Evolutionary conservation across 75 land plant species (phyloP).

Genomic region (Picea glauca): DNA sequence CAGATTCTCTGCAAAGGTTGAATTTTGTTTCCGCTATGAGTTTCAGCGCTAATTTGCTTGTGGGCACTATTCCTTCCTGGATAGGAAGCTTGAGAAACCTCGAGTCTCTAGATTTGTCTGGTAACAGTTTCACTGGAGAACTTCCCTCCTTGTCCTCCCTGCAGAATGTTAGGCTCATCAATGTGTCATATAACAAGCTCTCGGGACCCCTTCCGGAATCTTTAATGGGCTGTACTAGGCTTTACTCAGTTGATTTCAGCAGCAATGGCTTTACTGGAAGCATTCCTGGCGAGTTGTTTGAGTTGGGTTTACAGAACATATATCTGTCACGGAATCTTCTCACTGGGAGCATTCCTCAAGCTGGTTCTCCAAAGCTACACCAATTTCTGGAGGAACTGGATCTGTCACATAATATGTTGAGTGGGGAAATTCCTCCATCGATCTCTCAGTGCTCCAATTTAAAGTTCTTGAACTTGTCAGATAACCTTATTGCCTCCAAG

Average conservation of each 20-base stretch:
- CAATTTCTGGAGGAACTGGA: conserved; percentile 43
- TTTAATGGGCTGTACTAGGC: conserved; percentile 22
- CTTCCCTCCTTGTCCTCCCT: conserved; percentile 67
- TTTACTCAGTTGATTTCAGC: conserved; percentile 47
- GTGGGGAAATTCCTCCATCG: conserved; percentile 45
- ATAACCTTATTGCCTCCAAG: conserved; percentile 40
- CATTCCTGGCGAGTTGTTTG: conserved; percentile 58
- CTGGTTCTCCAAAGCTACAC: conserved; percentile 11
- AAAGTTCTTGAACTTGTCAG: conserved; percentile 46
- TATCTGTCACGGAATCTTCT: conserved; percentile 38
- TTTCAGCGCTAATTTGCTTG: conserved; percentile 40
- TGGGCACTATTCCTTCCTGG: conserved; percentile 63
- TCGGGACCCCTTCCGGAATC: conserved; percentile 55
- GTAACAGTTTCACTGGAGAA: conserved; percentile 52
- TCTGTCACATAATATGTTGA: conserved; percentile 52
- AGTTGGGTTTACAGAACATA: conserved; percentile 34
- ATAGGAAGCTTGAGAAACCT: conserved; percentile 51
- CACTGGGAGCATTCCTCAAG: conserved; percentile 26
- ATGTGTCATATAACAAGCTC: conserved; percentile 51
- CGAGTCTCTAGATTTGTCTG: conserved; percentile 65
- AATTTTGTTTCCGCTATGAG: conserved; percentile 34
- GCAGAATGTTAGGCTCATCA: conserved; percentile 40
- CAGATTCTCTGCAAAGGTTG: conserved; percentile 42
- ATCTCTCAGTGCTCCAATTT: conserved; percentile 43
- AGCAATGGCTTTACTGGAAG: conserved; percentile 49